phyloP scores from a whole-genome alignment of 2,329 filamentous ascomycete genomes.

The Monilinia polystroma region DNA sequence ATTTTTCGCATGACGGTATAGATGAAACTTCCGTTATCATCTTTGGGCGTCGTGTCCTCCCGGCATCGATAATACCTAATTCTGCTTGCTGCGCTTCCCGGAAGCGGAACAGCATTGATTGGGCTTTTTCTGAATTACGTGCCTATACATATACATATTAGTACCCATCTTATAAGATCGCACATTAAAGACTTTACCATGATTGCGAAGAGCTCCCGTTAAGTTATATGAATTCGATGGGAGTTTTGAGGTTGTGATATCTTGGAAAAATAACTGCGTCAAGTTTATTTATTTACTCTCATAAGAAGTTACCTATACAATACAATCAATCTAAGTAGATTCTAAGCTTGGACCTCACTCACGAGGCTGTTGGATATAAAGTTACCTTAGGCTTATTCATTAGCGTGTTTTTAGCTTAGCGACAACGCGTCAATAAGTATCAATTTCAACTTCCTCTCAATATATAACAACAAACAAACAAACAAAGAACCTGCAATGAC shows the following conservation, averaged over 20 bases:
- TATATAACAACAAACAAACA: no score
- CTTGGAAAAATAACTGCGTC: neutral
- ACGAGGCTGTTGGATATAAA: slow-evolving; percentile 23
- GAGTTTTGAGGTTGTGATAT: neutral
- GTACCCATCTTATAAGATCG: neutral
- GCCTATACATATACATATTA: slow-evolving; percentile 54
- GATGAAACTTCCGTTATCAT: slow-evolving; percentile 82
- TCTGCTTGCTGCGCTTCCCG: slow-evolving; percentile 95
- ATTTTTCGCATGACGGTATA: slow-evolving; percentile 90
- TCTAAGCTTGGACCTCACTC: slow-evolving; percentile 8
- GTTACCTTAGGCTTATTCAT: neutral
- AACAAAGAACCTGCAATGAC: slow-evolving; percentile 39
- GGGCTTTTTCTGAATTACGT: slow-evolving; percentile 96
- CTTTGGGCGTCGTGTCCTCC: slow-evolving; percentile 85
- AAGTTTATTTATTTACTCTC: slow-evolving; percentile 1
- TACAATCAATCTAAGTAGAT: neutral
- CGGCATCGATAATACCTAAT: slow-evolving; percentile 91
- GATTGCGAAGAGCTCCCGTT: slow-evolving; percentile 26
- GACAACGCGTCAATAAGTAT: slow-evolving; percentile 9
- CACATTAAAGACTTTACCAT: slow-evolving; percentile 33
- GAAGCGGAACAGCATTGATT: slow-evolving; percentile 99
- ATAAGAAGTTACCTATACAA: neutral
- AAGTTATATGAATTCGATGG: neutral
- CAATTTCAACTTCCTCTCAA: slow-evolving; percentile 20
- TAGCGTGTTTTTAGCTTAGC: slow-evolving; percentile 17